Evolutionary conservation across 495 filamentous ascomycete species (phyloP), one percentile per base, ranked within the genome.

Genomic region (Aspergillus ostianus): DNA sequence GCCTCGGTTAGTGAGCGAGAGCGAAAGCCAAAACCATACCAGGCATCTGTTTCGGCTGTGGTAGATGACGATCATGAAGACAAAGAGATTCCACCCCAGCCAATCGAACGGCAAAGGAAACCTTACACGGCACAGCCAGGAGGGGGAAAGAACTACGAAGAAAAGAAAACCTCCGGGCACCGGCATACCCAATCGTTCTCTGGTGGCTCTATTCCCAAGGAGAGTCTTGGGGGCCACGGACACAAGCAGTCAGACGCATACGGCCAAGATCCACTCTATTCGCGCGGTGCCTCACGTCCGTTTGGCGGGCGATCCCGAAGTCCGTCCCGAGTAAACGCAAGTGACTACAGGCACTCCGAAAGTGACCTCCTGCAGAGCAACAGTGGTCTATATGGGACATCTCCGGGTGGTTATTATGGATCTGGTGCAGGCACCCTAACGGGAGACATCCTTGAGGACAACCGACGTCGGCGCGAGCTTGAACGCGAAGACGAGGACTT

Each of bases 21-120:
- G 51, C 74, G 82, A 7, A 77, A 77, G 52, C 74, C 78, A n/a
- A 77, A 77, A 51, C 74, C 78, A n/a, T 80, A 84, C 47, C 65
- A 71, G 0, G 64, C 66, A 0, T 67, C 74, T 15, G 65, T 77
- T 6, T 70, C 76, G 0, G 69, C 72, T 4, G 70, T 73, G 2
- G 62, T 82, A 15, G 82, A 84, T 29, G 76, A 82, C 30, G 77
- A 76, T 20, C 79, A 83, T 29, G 71, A 80, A 20, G 76, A 79
- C 0, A 57, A 58, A 3, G 68, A 70, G 15, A 59, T 71, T n/a
- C 66, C 75, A 2, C 63, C 80, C 8, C 72, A 76, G 2, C 80
- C 82, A 0, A 80, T 87, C 26, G 85, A 88, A 65, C 82, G 85
- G 6, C 82, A 87, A 60, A 74, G 85, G 55, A 85, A 87, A 52